Conservation (phyloP, 2,329 filamentous ascomycete species). For the Aureobasidium pullulans region DNA sequence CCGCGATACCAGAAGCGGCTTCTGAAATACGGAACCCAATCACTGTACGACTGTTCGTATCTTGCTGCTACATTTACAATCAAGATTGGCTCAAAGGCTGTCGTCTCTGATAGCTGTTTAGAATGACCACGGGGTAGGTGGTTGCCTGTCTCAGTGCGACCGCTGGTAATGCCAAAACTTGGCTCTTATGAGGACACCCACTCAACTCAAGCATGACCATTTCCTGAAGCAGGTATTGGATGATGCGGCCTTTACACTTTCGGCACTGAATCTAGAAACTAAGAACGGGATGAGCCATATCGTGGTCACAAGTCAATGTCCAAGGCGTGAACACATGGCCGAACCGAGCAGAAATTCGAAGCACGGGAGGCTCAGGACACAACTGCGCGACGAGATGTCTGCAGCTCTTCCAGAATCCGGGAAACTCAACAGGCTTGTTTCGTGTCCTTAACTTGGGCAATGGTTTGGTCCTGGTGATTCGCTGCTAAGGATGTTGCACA, state of each 20-base stretch:
- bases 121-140: no score
- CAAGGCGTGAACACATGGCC: neutral
- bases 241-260: neutral
- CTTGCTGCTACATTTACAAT: neutral
- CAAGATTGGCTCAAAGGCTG: no score
- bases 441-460: neutral
- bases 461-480: neutral
- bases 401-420: neutral
- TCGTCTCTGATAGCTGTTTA: no score
- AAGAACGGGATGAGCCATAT: neutral
- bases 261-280: neutral
- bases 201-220: neutral
- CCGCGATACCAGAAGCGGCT: neutral
- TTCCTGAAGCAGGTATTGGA: neutral
- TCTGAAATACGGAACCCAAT: neutral
- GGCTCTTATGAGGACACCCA: constrained; percentile 2
- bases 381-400: neutral
- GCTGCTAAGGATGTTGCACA: neutral
- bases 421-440: neutral
- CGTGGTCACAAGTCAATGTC: constrained; percentile 1
- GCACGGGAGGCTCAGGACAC: neutral
- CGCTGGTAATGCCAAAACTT: neutral
- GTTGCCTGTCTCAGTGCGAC: no score
- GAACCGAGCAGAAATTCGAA: neutral
- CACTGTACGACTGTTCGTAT: neutral